phyloP scores from a whole-genome alignment of 345 rosid species.

The Pistacia integerrima region DNA sequence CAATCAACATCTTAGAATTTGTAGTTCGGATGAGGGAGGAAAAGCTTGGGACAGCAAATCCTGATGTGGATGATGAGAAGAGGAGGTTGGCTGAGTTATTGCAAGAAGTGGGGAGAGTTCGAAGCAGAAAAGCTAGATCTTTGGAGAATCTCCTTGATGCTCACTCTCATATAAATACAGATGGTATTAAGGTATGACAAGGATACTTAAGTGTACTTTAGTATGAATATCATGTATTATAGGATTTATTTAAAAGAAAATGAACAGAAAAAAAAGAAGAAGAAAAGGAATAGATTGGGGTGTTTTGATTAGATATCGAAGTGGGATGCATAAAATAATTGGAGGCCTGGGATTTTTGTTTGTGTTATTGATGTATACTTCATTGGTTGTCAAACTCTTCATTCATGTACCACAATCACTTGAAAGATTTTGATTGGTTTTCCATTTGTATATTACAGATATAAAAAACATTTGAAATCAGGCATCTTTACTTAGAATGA shows the following conservation, averaged over 20 bases:
- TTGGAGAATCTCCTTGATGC: constrained; percentile 83
- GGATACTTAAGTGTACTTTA: constrained; percentile 16
- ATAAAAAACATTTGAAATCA: too few species aligned
- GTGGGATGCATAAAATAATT: constrained; percentile 18
- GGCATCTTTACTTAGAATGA: not conserved
- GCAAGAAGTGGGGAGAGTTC: constrained; percentile 79
- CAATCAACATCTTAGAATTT: constrained; percentile 65
- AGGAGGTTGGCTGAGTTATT: constrained; percentile 69
- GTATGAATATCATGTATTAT: constrained; percentile 34
- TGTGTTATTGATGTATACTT: constrained; percentile 11
- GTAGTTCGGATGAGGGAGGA: constrained; percentile 83
- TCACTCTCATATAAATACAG: constrained; percentile 34
- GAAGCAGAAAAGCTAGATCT: constrained; percentile 69
- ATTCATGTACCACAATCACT: not conserved
- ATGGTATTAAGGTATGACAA: constrained; percentile 40
- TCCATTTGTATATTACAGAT: too few species aligned
- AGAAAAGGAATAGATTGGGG: constrained; percentile 18
- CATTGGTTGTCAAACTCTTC: constrained; percentile 8
- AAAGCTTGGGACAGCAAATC: constrained; percentile 88
- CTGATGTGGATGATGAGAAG: constrained; percentile 91
- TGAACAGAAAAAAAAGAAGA: constrained; percentile 1
- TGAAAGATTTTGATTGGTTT: not conserved
- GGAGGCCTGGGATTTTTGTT: constrained; percentile 5
- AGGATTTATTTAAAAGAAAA: constrained; percentile 29
- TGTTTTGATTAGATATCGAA: constrained; percentile 12